Evolutionary conservation across 768 basidiomycete genomes (phyloP).

Genomic region (Paxillus ammoniavirescens): DNA sequence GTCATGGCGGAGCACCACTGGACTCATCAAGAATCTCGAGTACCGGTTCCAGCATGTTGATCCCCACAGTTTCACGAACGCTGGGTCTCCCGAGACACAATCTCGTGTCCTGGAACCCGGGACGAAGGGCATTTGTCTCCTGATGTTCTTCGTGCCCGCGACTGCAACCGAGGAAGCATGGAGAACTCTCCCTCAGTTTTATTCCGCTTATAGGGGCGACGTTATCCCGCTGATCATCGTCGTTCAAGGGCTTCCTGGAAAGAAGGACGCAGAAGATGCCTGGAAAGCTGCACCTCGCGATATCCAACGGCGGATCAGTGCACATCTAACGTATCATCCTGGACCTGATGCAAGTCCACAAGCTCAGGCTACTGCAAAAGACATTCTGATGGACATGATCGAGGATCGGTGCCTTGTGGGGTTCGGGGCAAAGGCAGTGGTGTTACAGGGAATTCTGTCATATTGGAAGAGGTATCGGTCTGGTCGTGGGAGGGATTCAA

Average conservation of each 20-base stretch:
- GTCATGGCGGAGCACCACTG: background rate
- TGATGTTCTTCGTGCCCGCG: constrained; percentile 14
- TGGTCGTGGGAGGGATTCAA: background rate
- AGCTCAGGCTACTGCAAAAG: constrained; percentile 9
- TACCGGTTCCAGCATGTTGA: constrained; percentile 18
- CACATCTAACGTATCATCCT: constrained; percentile 12
- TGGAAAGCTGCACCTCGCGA: constrained; percentile 8
- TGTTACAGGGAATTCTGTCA: constrained; percentile 14
- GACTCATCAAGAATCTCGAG: background rate
- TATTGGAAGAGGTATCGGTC: constrained; percentile 21
- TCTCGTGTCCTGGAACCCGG: background rate
- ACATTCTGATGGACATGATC: constrained; percentile 11
- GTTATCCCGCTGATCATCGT: constrained; percentile 20
- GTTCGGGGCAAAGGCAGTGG: constrained; percentile 16
- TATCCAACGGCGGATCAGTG: constrained; percentile 10
- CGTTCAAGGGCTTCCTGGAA: constrained; percentile 6
- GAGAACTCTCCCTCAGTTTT: constrained; percentile 15
- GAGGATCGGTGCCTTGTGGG: constrained; percentile 11
- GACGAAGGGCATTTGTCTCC: constrained; percentile 9
- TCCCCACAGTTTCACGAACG: constrained; percentile 1
- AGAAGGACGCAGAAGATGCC: constrained; percentile 8
- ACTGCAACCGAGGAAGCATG: constrained; percentile 7
- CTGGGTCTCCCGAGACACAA: background rate
- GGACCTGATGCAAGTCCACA: constrained; percentile 5
- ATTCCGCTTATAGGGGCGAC: constrained; percentile 8